Conservation (phyloP, 2,329 filamentous ascomycete genomes). For the Penicillium hesseltinei region DNA sequence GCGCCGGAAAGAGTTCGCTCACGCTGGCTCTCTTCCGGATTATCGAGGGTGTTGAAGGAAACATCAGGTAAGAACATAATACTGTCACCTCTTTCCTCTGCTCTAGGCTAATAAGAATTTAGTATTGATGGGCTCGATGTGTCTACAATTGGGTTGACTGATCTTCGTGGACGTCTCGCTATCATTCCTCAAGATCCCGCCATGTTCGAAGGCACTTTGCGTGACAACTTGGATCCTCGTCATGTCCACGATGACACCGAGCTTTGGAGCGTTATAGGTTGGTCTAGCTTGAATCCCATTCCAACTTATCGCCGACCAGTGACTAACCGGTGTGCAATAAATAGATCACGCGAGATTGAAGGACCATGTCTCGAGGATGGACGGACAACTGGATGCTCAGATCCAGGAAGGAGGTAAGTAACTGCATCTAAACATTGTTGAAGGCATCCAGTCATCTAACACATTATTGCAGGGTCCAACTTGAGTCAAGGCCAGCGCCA, state of each 20-base stretch:
- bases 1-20: constrained; percentile 91
- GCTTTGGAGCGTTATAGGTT: constrained; percentile 91
- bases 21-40: constrained; percentile 93
- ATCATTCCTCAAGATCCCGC: constrained; percentile 98
- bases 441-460: constrained; percentile 4
- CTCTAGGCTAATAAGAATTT: constrained; percentile 12
- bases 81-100: constrained; percentile 2
- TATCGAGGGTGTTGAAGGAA: constrained; percentile 79
- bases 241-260: constrained; percentile 96
- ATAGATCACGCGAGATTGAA: constrained; percentile 88
- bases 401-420: constrained; percentile 87
- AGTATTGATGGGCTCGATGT: constrained; percentile 88
- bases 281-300: constrained; percentile 38
- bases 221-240: constrained; percentile 93
- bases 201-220: constrained; percentile 86
- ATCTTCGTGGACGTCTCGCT: constrained; percentile 82
- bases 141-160: constrained; percentile 81
- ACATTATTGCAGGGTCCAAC: constrained; percentile 68
- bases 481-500: constrained; percentile 93
- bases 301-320: constrained; percentile 10
- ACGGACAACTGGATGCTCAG: constrained; percentile 82
- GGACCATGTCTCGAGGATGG: constrained; percentile 83
- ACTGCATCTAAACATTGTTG: constrained; percentile 1
- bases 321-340: constrained; percentile 41
- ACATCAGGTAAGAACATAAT: constrained; percentile 56